Percentiles rank a stretch among this genome's conserved stretches.
Evolutionary conservation across 2,329 filamentous ascomycete species (phyloP).

Genomic region (Neoarthrinium moseri): DNA sequence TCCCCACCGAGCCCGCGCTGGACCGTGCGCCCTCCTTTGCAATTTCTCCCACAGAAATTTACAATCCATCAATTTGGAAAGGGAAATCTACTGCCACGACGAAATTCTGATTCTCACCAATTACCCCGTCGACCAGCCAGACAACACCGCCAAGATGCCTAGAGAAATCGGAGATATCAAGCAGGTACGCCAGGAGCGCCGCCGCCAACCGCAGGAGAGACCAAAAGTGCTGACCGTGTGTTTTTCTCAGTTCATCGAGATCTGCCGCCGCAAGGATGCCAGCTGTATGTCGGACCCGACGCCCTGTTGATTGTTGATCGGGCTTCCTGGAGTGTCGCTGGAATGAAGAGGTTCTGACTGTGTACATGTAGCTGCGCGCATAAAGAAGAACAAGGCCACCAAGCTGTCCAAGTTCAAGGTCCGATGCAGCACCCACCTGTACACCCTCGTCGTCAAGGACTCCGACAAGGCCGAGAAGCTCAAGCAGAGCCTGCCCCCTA

Average conservation of each 20-base stretch:
- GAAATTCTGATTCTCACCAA: slow-evolving; percentile 1
- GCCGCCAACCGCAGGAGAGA: too few species aligned
- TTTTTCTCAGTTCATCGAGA: slow-evolving; percentile 87
- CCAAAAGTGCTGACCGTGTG: slow-evolving; percentile 28
- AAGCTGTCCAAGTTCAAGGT: slow-evolving; percentile 99
- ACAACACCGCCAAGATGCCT: slow-evolving; percentile 79
- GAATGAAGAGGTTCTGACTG: slow-evolving; percentile 12
- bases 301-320: slow-evolving; percentile 2
- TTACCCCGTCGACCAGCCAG: neutral
- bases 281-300: slow-evolving; percentile 71
- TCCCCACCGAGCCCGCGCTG: too few species aligned
- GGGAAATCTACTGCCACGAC: slow-evolving; percentile 2
- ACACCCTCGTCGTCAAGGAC: slow-evolving; percentile 98
- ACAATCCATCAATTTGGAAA: neutral
- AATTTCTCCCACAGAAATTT: slow-evolving; percentile 7
- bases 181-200: slow-evolving; percentile 50
- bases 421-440: slow-evolving; percentile 93
- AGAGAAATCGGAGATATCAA: slow-evolving; percentile 98
- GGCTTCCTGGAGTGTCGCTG: slow-evolving; percentile 13
- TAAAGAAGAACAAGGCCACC: slow-evolving; percentile 92
- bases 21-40: too few species aligned
- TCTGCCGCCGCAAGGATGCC: slow-evolving; percentile 99
- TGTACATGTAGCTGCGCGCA: slow-evolving; percentile 67
- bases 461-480: slow-evolving; percentile 99
- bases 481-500: slow-evolving; percentile 96